Conservation (phyloP, 495 filamentous ascomycete genomes). For the Xylaria intraflava region DNA sequence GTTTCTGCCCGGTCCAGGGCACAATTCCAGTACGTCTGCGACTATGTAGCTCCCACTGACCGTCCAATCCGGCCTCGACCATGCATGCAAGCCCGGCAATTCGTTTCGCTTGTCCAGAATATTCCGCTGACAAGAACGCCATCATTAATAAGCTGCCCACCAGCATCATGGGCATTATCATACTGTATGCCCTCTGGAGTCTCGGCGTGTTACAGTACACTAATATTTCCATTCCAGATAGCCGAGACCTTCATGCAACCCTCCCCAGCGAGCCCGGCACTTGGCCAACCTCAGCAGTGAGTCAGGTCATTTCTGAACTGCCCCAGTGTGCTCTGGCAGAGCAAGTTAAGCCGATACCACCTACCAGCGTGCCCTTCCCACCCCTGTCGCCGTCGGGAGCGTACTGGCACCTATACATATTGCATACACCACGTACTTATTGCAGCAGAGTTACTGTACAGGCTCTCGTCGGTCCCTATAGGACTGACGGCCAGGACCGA, state of each 20-base stretch:
- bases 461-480: too few species aligned
- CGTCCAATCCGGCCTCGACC: background rate
- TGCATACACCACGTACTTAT: too few species aligned
- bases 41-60: background rate
- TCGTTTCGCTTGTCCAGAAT: background rate
- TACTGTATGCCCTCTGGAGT: background rate
- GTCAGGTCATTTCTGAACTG: background rate
- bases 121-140: background rate
- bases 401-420: conserved; percentile 1
- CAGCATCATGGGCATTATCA: background rate
- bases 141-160: background rate
- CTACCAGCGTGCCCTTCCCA: background rate
- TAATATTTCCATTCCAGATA: conserved; percentile 1
- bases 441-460: too few species aligned
- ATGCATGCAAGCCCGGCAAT: background rate
- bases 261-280: background rate
- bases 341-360: conserved; percentile 8
- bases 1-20: too few species aligned
- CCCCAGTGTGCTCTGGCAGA: background rate
- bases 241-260: background rate
- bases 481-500: too few species aligned
- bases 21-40: too few species aligned
- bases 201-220: conserved; percentile 4
- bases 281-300: background rate
- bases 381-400: background rate